These are phyloP conservation scores for Cladosporium colombiae DNA, from an alignment of 2,329 filamentous ascomycete species.

Conservation along the genomic window DNA sequence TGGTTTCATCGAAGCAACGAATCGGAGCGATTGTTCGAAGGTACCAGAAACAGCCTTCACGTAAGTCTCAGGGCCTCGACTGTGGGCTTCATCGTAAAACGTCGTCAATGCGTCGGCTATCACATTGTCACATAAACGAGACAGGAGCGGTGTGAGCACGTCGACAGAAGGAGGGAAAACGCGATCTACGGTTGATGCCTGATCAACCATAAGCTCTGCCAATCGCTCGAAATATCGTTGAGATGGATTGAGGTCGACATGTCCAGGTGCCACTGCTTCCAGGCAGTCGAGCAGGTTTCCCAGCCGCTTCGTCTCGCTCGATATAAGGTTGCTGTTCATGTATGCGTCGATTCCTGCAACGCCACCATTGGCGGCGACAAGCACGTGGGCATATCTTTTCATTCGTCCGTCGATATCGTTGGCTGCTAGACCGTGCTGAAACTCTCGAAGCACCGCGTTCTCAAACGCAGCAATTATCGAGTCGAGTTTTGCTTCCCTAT, in stretches of 20 bases:
- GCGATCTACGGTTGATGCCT: conserved; percentile 74
- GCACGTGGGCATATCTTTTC: conserved; percentile 83
- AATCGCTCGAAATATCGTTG: conserved; percentile 77
- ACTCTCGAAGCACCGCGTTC: conserved; percentile 84
- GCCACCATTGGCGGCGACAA: conserved; percentile 80
- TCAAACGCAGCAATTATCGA: conserved; percentile 83
- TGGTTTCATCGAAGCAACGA: conserved; percentile 69
- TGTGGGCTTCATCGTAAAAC: conserved; percentile 84
- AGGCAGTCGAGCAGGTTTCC: conserved; percentile 81
- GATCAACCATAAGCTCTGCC: conserved; percentile 75
- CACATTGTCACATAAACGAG: conserved; percentile 78
- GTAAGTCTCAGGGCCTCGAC: conserved; percentile 72
- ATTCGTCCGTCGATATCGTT: conserved; percentile 88
- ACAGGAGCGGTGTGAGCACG: conserved; percentile 76
- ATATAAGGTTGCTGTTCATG: conserved; percentile 79
- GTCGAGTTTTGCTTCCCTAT: conserved; percentile 70
- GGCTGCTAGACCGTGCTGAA: conserved; percentile 86
- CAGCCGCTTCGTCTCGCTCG: conserved; percentile 70
- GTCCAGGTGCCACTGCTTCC: conserved; percentile 64
- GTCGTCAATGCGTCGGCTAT: conserved; percentile 83
- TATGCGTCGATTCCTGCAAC: conserved; percentile 78
- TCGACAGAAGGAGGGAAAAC: conserved; percentile 73
- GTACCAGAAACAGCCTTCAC: conserved; percentile 83
- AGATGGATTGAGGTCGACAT: conserved; percentile 76
- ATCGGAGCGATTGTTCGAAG: conserved; percentile 81